These are phyloP conservation scores for Suhomyces sp. DNA, from an alignment of 805 yeast genomes.

Conservation along the genomic window DNA sequence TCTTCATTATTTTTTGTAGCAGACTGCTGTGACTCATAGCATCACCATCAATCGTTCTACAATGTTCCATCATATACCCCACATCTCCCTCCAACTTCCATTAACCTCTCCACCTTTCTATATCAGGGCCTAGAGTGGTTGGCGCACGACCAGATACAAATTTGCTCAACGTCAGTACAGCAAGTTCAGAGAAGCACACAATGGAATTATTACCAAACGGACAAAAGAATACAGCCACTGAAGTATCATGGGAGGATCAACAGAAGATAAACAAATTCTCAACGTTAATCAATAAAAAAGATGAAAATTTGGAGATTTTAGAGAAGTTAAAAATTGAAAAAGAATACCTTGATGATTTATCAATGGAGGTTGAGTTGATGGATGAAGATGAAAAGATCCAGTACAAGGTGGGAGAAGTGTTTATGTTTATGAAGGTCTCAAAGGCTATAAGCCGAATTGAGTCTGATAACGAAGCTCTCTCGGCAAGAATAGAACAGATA, in stretches of 20 bases:
- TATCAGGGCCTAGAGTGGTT: background rate
- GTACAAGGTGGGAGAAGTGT: conserved; percentile 79
- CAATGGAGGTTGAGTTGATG: conserved; percentile 78
- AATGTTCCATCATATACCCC: background rate
- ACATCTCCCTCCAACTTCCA: background rate
- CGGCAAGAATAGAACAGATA: conserved; percentile 43
- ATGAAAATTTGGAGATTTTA: conserved; percentile 50
- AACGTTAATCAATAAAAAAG: conserved; percentile 70
- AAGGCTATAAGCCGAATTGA: conserved; percentile 71
- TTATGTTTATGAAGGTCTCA: conserved; percentile 63
- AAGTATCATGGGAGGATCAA: conserved; percentile 83
- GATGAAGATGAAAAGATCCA: conserved; percentile 70
- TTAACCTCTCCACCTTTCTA: background rate
- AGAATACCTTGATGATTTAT: conserved; percentile 83
- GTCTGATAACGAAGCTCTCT: conserved; percentile 52
- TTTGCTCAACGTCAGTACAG: background rate
- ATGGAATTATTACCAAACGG: conserved; percentile 56
- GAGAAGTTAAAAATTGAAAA: conserved; percentile 60
- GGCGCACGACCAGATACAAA: background rate
- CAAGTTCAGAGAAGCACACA: background rate
- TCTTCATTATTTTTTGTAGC: background rate
- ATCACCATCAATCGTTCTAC: too few relatives aligned
- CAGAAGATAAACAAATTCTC: conserved; percentile 86
- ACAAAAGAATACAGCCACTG: conserved; percentile 48
- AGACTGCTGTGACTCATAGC: background rate